These are phyloP conservation scores for Aegilops speltoides DNA, from an alignment of 176 grass and related monocot genomes.

Conservation along the genomic window DNA sequence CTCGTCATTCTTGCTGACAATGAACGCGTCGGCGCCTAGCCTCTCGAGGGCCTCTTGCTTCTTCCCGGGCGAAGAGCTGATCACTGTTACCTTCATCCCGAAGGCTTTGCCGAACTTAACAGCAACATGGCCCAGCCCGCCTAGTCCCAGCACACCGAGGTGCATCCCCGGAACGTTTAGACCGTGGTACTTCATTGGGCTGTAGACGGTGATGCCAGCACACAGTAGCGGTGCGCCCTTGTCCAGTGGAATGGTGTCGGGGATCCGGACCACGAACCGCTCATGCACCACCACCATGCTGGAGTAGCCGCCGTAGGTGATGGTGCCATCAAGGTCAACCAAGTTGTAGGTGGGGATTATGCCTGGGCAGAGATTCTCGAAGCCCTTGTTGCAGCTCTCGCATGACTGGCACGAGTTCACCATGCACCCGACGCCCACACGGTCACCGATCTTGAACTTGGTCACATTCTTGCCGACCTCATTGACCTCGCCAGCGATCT, in stretches of 20 bases:
- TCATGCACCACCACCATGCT: conserved; percentile 36
- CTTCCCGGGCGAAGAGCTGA: no score
- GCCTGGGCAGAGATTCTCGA: conserved; percentile 46
- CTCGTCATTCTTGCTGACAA: no score
- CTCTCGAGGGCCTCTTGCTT: no score
- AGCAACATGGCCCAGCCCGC: no score
- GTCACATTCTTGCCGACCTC: conserved; percentile 50
- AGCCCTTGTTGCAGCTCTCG: conserved; percentile 34
- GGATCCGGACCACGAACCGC: conserved; percentile 55
- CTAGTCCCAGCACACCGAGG: no score
- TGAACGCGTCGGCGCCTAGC: no score
- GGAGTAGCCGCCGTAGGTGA: conserved; percentile 69
- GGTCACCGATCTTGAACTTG: conserved; percentile 49
- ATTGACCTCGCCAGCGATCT: conserved; percentile 56
- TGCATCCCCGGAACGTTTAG: no score
- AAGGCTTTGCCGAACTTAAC: no score
- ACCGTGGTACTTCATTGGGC: conserved; percentile 40
- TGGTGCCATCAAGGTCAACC: conserved; percentile 33
- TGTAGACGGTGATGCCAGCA: conserved; percentile 66
- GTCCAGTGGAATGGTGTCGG: conserved; percentile 49
- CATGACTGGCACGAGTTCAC: conserved; percentile 60
- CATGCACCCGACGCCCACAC: conserved; percentile 64
- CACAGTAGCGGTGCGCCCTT: conserved; percentile 60
- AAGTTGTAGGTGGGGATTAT: conserved; percentile 52
- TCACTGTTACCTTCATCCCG: no score